Evolutionary conservation across 768 basidiomycete species (phyloP).

Genomic region (Suillus clintonianus): DNA sequence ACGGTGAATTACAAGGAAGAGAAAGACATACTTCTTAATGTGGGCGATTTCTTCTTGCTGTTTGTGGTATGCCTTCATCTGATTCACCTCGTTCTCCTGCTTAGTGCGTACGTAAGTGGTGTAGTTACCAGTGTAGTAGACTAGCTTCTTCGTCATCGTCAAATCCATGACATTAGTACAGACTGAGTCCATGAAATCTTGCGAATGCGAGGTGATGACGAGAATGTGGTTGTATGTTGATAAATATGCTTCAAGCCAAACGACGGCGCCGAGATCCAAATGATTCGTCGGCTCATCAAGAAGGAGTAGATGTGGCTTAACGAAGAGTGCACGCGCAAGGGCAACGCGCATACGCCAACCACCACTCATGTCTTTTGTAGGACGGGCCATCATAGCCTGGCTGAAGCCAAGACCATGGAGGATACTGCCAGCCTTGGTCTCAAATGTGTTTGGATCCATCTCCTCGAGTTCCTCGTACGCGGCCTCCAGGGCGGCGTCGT

Average conservation of each 20-base stretch:
- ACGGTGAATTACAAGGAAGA: constrained; percentile 4
- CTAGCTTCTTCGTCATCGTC: constrained; percentile 86
- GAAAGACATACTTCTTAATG: constrained; percentile 83
- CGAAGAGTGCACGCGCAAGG: constrained; percentile 90
- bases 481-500: constrained; percentile 83
- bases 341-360: constrained; percentile 99
- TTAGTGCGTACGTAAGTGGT: constrained; percentile 96
- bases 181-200: constrained; percentile 97
- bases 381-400: constrained; percentile 89
- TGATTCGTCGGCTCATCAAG: constrained; percentile 95
- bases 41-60: constrained; percentile 98
- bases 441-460: constrained; percentile 93
- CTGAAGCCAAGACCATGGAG: constrained; percentile 97
- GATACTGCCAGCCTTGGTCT: constrained; percentile 93
- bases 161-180: constrained; percentile 99
- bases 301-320: constrained; percentile 94
- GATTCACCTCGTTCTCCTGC: constrained; percentile 97
- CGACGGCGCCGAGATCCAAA: constrained; percentile 95
- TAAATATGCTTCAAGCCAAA: constrained; percentile 98
- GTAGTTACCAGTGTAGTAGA: constrained; percentile 97
- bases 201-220: constrained; percentile 97
- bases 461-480: constrained; percentile 97
- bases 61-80: constrained; percentile 99
- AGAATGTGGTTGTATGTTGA: constrained; percentile 99
- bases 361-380: constrained; percentile 98